Conservation (phyloP, 2,329 filamentous ascomycete species). For the Verticillium zaregamsianum region DNA sequence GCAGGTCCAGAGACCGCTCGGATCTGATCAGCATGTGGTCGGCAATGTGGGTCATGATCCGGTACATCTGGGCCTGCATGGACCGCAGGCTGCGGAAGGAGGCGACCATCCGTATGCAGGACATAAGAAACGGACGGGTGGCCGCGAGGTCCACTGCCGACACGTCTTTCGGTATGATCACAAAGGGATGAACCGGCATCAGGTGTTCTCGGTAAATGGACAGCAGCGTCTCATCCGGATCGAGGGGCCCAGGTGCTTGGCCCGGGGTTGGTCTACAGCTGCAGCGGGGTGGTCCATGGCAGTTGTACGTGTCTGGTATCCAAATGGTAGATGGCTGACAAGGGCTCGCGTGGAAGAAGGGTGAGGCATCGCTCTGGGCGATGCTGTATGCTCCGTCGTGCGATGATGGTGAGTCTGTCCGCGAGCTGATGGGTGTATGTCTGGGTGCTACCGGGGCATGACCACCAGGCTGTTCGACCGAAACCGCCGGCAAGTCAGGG, state of each 20-base stretch:
- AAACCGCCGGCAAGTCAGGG: not conserved
- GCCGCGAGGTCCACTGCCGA: conserved; percentile 31
- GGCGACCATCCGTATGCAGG: conserved; percentile 44
- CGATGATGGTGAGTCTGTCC: not conserved
- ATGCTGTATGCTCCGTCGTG: not conserved
- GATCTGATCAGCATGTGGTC: conserved; percentile 46
- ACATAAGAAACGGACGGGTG: conserved; percentile 43
- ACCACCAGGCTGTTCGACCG: not conserved
- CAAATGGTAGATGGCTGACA: conserved; percentile 19
- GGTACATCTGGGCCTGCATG: conserved; percentile 46
- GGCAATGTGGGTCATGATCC: conserved; percentile 39
- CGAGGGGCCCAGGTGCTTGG: conserved; percentile 32
- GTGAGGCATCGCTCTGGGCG: conserved; percentile 2
- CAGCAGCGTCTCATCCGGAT: conserved; percentile 42
- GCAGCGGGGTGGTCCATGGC: conserved; percentile 39
- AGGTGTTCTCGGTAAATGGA: conserved; percentile 38
- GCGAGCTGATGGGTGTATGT: not conserved
- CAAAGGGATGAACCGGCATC: conserved; percentile 41
- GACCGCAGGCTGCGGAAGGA: conserved; percentile 41
- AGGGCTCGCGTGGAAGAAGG: conserved; percentile 6
- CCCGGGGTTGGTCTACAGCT: conserved; percentile 40
- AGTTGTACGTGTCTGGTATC: conserved; percentile 40
- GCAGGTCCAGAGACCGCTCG: conserved; percentile 44
- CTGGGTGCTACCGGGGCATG: not conserved
- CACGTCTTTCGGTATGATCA: conserved; percentile 32